Evolutionary conservation across 2,329 filamentous ascomycete species (phyloP).

Genomic region (Phialemonium atrogriseum): DNA sequence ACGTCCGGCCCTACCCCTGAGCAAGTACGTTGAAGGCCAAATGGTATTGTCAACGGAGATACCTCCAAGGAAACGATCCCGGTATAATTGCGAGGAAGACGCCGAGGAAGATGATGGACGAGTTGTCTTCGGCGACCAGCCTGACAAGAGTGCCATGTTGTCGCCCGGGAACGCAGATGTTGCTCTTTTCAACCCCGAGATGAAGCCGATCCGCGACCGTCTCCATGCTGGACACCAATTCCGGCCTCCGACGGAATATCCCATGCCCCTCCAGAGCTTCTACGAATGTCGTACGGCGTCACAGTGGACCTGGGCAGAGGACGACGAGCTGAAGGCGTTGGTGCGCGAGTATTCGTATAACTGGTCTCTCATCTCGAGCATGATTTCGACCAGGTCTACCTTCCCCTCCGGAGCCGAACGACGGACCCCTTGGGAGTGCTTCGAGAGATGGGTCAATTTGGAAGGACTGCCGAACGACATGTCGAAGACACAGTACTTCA

Average conservation of each 20-base stretch:
- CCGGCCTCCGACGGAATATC: constrained; percentile 81
- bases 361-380: constrained; percentile 87
- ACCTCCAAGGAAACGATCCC: constrained; percentile 66
- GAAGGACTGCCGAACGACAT: constrained; percentile 89
- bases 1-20: constrained; percentile 71
- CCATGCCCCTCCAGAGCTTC: constrained; percentile 84
- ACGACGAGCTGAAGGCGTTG: constrained; percentile 76
- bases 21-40: constrained; percentile 77
- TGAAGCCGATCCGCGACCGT: constrained; percentile 81
- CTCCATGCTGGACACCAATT: constrained; percentile 90
- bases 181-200: constrained; percentile 81
- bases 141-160: constrained; percentile 31
- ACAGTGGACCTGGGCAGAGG: constrained; percentile 85
- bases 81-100: constrained; percentile 68
- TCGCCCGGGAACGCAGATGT: constrained; percentile 67
- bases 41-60: constrained; percentile 60
- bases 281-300: constrained; percentile 82
- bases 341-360: constrained; percentile 96
- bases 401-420: constrained; percentile 83
- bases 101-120: constrained; percentile 39
- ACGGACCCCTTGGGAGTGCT: constrained; percentile 96
- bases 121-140: constrained; percentile 25
- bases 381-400: constrained; percentile 63
- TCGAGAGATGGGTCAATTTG: constrained; percentile 89
- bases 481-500: constrained; percentile 93